Evolutionary conservation across 371 early-diverging fungal genomes (phyloP), one percentile per base, ranked within the genome.

Genomic region (Dentiscutata heterogama): DNA sequence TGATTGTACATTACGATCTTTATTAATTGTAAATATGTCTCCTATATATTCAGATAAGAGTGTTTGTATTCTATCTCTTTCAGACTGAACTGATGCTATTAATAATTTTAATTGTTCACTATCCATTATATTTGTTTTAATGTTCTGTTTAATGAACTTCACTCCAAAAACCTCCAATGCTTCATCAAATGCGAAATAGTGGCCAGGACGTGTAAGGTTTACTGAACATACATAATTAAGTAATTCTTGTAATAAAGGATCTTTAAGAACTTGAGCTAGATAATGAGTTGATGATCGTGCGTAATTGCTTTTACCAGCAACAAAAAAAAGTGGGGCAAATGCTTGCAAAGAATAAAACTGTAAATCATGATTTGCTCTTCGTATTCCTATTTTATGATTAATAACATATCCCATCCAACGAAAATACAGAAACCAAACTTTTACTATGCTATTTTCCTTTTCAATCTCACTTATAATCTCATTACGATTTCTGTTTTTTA

Each of bases 261-360:
- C 18, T 31, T 58, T 31, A 5, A 16, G 0, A 75, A 75, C 11
- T 16, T 58, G 31, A 14, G 1, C n/a, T 5, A 75, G 29, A 75
- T 20, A 75, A 58, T 29, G 18, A 20, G 31, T 58, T 20, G 39
- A 16, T 29, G 35, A 75, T 27, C 27, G 11, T 58, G 60, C 56
- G 27, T 75, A 75, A 25, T 56, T 54, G 58, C 16, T 13, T 1
- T 75, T 75, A 27, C 76, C 11, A 22, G 25, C 18, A 31, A 77
- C 39, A 2, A 61, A 22, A 61, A 77, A 77, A 14, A 77, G 25
- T 20, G 77, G n/a, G 4, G 77, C 63, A 77, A 77, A 77, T 60
- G 77, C 63, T 60, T 10, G 4, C 13, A 77, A 35, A 16, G 18
- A 46, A 35, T 58, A 8, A 27, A 60, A 39, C 39, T 77, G 61